phyloP scores from a whole-genome alignment of 345 rosid species.

The Sonneratia alba region DNA sequence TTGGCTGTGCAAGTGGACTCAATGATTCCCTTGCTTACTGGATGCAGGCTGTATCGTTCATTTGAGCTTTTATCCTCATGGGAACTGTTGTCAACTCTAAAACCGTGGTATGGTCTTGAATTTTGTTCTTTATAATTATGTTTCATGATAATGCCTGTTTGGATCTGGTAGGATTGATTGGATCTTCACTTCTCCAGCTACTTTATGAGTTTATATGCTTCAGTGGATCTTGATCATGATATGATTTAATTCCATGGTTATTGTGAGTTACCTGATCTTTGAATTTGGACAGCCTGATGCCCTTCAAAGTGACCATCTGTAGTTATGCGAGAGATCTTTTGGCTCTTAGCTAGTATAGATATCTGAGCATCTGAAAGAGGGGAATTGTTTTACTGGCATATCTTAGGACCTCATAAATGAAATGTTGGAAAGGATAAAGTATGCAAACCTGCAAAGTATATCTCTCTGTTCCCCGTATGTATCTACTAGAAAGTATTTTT shows the following conservation, averaged over 20 bases:
- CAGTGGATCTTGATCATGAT: neutral
- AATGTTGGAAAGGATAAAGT: too few relatives aligned
- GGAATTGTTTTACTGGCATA: neutral
- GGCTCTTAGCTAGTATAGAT: too few relatives aligned
- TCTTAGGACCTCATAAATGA: too few relatives aligned
- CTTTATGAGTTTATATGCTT: too few relatives aligned
- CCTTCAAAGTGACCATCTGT: neutral
- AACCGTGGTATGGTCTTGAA: slow-evolving; percentile 28
- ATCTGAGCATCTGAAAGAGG: too few relatives aligned
- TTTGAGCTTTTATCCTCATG: slow-evolving; percentile 28
- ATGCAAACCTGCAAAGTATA: too few relatives aligned
- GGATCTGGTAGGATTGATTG: neutral
- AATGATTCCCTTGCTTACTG: neutral
- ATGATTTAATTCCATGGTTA: too few relatives aligned
- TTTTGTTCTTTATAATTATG: too few relatives aligned
- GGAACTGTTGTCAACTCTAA: slow-evolving; percentile 36
- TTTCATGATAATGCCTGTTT: too few relatives aligned
- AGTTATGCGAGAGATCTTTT: neutral
- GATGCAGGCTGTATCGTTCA: neutral
- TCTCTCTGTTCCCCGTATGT: neutral
- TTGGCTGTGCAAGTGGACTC: neutral
- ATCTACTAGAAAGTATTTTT: neutral
- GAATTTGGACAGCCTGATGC: neutral
- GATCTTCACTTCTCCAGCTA: neutral
- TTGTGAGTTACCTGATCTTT: neutral